These are phyloP conservation scores for Russula sp. DNA, from an alignment of 768 basidiomycete species.

Conservation along the genomic window DNA sequence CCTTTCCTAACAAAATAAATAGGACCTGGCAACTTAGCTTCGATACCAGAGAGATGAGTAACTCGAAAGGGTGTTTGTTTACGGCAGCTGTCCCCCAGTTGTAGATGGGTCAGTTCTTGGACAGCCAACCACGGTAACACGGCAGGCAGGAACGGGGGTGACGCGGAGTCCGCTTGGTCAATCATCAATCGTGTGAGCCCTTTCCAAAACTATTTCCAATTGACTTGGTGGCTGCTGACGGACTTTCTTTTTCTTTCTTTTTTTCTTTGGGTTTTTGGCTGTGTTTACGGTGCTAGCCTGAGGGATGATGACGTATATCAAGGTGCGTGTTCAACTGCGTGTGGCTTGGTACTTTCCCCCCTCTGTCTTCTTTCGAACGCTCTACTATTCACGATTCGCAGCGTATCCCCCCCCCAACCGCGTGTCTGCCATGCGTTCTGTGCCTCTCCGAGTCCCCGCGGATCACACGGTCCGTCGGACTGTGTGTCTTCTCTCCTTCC, in stretches of 20 bases:
- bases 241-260: too few species aligned
- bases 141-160: too few species aligned
- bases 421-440: too few species aligned
- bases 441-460: too few species aligned
- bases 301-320: conserved; percentile 65
- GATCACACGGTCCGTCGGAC: background rate
- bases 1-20: background rate
- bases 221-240: background rate
- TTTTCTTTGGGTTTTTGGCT: conserved; percentile 38
- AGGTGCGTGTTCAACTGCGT: conserved; percentile 39
- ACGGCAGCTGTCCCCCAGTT: background rate
- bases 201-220: background rate
- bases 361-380: background rate
- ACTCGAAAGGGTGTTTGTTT: background rate
- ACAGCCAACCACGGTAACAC: too few species aligned
- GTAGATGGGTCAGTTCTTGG: background rate
- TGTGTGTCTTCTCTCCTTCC: background rate
- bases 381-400: background rate
- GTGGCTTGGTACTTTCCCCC: background rate
- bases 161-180: too few species aligned
- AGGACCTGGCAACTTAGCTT: background rate
- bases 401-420: background rate
- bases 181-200: too few species aligned
- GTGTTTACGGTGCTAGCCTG: conserved; percentile 48
- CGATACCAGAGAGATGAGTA: too few species aligned